Conservation (phyloP, 148 eudicot species). For the Rhododendron simsii region DNA sequence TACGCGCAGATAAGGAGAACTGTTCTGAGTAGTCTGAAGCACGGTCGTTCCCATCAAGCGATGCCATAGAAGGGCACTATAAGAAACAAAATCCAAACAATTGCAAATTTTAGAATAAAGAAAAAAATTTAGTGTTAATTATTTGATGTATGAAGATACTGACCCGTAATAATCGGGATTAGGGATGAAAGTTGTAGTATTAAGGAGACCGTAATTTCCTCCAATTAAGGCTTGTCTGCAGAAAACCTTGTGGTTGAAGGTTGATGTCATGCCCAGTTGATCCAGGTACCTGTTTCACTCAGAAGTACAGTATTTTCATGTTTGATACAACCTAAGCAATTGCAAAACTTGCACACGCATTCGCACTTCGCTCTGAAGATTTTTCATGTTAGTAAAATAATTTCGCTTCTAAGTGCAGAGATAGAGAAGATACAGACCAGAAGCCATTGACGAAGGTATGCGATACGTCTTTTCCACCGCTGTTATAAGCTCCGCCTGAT, state of each 20-base stretch:
- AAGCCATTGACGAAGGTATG: constrained; percentile 48
- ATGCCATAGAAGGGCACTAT: constrained; percentile 56
- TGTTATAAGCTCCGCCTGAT: constrained; percentile 58
- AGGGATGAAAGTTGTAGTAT: constrained; percentile 45
- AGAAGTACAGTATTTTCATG: not conserved
- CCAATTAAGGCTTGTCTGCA: constrained; percentile 65
- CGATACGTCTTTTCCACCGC: constrained; percentile 51
- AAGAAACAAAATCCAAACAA: not conserved
- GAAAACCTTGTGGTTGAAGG: constrained; percentile 43
- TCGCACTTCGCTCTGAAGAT: not conserved
- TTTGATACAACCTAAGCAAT: not conserved
- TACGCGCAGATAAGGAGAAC: constrained; percentile 30
- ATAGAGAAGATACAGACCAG: constrained; percentile 20
- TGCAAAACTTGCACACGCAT: not conserved
- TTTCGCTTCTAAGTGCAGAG: not conserved
- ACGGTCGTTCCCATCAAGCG: constrained; percentile 47
- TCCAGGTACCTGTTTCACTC: constrained; percentile 46
- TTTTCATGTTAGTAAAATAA: not conserved
- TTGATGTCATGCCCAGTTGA: constrained; percentile 58
- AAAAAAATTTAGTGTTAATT: not conserved
- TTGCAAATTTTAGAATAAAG: not conserved
- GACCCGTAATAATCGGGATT: constrained; percentile 67
- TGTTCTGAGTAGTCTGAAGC: constrained; percentile 23
- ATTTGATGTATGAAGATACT: not conserved
- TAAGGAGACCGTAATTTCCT: constrained; percentile 59